Evolutionary conservation across 2,329 filamentous ascomycete genomes (phyloP).

Genomic region (Ploettnerulaceae sp.): DNA sequence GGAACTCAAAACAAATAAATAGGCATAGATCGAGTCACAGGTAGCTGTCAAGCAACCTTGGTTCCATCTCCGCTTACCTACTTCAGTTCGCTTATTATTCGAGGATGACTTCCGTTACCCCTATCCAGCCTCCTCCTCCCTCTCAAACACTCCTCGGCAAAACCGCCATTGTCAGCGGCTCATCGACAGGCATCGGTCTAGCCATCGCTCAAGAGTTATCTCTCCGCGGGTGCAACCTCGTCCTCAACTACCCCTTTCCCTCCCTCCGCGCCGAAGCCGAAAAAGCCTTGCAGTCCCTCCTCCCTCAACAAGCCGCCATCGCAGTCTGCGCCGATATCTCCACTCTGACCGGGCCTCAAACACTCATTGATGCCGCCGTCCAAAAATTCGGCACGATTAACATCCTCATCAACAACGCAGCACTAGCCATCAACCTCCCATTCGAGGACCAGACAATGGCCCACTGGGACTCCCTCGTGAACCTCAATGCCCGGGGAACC

Average conservation of each 20-base stretch:
- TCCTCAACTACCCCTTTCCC: slow-evolving; percentile 44
- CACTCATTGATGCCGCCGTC: slow-evolving; percentile 36
- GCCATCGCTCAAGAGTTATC: slow-evolving; percentile 40
- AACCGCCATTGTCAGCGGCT: too few relatives aligned
- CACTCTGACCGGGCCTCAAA: slow-evolving; percentile 36
- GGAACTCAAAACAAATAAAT: too few relatives aligned
- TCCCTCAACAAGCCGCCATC: slow-evolving; percentile 34
- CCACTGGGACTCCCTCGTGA: slow-evolving; percentile 39
- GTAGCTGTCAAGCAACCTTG: too few relatives aligned
- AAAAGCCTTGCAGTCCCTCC: slow-evolving; percentile 24
- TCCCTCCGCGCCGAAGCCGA: slow-evolving; percentile 32
- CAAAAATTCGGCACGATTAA: slow-evolving; percentile 37
- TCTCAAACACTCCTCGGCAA: too few relatives aligned
- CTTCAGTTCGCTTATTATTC: too few relatives aligned
- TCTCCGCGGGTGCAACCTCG: slow-evolving; percentile 39
- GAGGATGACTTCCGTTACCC: too few relatives aligned
- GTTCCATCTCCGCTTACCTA: too few relatives aligned
- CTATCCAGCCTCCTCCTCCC: too few relatives aligned
- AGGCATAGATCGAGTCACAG: too few relatives aligned
- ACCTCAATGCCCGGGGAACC: slow-evolving; percentile 39
- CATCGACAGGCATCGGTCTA: slow-evolving; percentile 39
- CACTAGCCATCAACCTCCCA: slow-evolving; percentile 37
- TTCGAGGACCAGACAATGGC: slow-evolving; percentile 37
- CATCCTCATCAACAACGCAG: slow-evolving; percentile 43
- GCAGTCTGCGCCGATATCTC: slow-evolving; percentile 42